Evolutionary conservation across 2,329 filamentous ascomycete genomes (phyloP).

Genomic region (Delphinella strobiligena): DNA sequence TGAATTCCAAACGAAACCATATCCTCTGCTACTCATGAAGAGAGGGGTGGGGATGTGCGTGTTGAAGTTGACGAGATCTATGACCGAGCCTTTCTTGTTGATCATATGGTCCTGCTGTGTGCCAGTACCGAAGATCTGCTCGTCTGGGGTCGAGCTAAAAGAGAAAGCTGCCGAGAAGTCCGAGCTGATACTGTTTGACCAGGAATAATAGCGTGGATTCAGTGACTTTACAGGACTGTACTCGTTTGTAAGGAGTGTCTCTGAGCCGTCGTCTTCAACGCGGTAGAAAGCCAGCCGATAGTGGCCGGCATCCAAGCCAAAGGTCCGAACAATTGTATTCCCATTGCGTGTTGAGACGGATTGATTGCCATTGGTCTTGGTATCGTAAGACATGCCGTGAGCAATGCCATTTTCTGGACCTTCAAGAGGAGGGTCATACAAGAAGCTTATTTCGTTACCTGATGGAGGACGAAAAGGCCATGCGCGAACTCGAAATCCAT

Average conservation of each 20-base stretch:
- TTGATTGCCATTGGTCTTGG: constrained; percentile 20
- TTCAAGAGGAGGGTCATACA: constrained; percentile 29
- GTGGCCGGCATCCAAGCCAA: constrained; percentile 18
- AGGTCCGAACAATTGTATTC: constrained; percentile 24
- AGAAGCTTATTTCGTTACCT: constrained; percentile 25
- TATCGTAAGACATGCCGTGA: constrained; percentile 22
- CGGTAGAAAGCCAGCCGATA: constrained; percentile 25
- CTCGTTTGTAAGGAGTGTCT: constrained; percentile 26
- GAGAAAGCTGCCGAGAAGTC: constrained; percentile 26
- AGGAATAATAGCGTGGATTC: constrained; percentile 25
- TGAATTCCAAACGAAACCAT: constrained; percentile 22
- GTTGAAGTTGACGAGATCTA: constrained; percentile 22
- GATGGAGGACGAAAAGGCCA: constrained; percentile 26
- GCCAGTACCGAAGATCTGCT: constrained; percentile 22
- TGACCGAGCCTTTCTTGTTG: constrained; percentile 21
- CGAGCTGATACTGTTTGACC: constrained; percentile 20
- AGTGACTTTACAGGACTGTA: constrained; percentile 22
- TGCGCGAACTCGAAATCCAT: constrained; percentile 27
- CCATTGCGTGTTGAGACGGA: constrained; percentile 23
- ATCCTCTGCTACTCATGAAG: constrained; percentile 19
- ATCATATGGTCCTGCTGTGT: constrained; percentile 20
- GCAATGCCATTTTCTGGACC: constrained; percentile 22
- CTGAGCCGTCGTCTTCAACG: constrained; percentile 21
- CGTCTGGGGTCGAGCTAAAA: constrained; percentile 22
- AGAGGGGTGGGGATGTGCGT: constrained; percentile 20